Evolutionary conservation across 306 rosid genomes (phyloP).

Genomic region (Lathyrus sativus): DNA sequence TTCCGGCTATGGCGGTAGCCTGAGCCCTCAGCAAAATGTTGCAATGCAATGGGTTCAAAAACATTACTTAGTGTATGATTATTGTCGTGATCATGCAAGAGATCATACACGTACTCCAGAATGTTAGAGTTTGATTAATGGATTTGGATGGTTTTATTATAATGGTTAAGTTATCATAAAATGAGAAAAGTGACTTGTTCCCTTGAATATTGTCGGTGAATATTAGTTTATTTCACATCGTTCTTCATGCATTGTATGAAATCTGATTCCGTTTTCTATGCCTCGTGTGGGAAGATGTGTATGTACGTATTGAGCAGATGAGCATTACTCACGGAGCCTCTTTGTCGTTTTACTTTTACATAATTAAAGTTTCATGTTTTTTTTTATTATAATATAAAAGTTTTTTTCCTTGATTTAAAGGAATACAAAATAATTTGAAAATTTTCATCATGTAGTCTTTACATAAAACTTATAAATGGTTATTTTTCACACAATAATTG

Average conservation of each 20-base stretch:
- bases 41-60: conserved; percentile 81
- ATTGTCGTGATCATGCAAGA: conserved; percentile 73
- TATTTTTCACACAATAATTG: no score
- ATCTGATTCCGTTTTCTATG: not conserved
- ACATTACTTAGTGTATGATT: conserved; percentile 70
- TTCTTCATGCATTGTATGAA: not conserved
- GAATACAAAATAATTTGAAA: no score
- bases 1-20: conserved; percentile 32
- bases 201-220: no score
- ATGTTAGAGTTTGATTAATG: conserved; percentile 49
- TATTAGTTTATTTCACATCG: not conserved
- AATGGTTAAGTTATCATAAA: conserved; percentile 21
- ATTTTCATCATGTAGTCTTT: no score
- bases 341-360: no score
- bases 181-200: conserved; percentile 35
- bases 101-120: conserved; percentile 80
- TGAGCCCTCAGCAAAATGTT: conserved; percentile 53
- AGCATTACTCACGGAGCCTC: not conserved
- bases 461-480: no score
- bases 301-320: not conserved
- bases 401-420: no score
- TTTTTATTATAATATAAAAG: no score
- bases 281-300: not conserved
- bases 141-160: conserved; percentile 37
- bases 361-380: no score